Base-by-base conservation (phyloP, 495 filamentous ascomycete species). In the Lasiosphaeria miniovina region DNA sequence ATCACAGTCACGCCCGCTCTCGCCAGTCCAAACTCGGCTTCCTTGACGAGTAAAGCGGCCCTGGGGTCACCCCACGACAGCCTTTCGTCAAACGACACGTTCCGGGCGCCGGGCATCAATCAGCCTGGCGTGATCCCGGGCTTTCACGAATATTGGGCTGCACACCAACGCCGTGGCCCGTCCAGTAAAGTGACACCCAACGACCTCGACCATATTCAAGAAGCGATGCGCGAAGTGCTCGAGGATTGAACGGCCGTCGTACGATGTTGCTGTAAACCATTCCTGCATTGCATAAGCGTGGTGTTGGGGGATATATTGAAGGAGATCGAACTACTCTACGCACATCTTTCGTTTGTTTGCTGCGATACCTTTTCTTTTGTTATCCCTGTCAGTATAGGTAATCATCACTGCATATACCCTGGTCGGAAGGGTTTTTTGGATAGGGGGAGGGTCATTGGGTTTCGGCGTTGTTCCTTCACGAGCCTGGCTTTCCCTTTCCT, bases 51-150 rank as follows among this genome's bases (percentile, higher is more conserved):
- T 32, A 49, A 49, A 2, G 41, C 50, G 34, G 52, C 41, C 15
- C 58, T 14, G 31, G 49, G 33, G 14, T 65, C 65, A 3, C 65
- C 68, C 0, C 59, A 62, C 32, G 68, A 61, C 6, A 70, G 65
- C 50, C 24, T 68, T 9, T 52, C 62, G 0, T 55, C 61, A 0
- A 52, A 52, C 6, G 56, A 61, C 3, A 52, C 62, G 31, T 68
- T 70, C 66, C 75, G 80, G 11, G 58, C 73, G 0, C 76, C 80
- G 6, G 82, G 82, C 0, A 80, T 83, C 60, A 84, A 84, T 59
- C 82, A 84, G 63, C 73, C 74, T 0, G 82, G 82, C 3, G 65
- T 70, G 4, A 73, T 84, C 31, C 80, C 82, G 0, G 80, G 82
- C 2, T 82, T 83, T 49, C 61, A 73, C 5, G 71, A 77, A 36